A percentile compares a stretch with the other conserved stretches of the same genome.
Conservation (phyloP, 495 filamentous ascomycete species). For the Daldinia childiae region DNA sequence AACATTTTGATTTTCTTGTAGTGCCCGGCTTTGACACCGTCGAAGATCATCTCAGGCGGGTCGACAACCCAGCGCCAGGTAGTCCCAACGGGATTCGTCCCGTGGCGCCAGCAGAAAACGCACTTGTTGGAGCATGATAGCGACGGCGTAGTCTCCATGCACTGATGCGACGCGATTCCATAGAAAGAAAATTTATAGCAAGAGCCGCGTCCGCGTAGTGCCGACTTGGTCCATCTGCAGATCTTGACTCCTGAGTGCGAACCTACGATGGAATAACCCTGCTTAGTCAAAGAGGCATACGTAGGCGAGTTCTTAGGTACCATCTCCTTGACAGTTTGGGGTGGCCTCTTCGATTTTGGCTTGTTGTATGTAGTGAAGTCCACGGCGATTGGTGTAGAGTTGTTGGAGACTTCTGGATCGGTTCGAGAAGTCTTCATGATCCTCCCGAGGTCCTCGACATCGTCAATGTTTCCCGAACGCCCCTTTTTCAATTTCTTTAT, state of each 20-base stretch:
- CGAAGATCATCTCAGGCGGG: conserved; percentile 85
- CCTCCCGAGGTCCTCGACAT: conserved; percentile 85
- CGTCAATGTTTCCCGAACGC: conserved; percentile 63
- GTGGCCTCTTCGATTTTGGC: conserved; percentile 57
- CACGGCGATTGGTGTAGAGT: conserved; percentile 69
- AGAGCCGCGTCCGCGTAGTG: conserved; percentile 91
- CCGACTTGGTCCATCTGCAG: conserved; percentile 97
- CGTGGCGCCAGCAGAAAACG: conserved; percentile 98
- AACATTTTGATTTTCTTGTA: conserved; percentile 98
- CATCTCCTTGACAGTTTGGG: conserved; percentile 80
- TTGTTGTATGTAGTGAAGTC: conserved; percentile 81
- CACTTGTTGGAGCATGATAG: conserved; percentile 98
- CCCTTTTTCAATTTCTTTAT: conserved; percentile 49
- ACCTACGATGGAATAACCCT: conserved; percentile 94
- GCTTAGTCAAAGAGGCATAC: conserved; percentile 86
- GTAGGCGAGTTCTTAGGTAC: conserved; percentile 90
- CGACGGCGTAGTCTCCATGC: conserved; percentile 97
- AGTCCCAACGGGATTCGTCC: conserved; percentile 95
- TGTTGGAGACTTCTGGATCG: conserved; percentile 49
- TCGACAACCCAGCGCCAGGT: conserved; percentile 97
- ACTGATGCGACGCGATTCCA: conserved; percentile 92
- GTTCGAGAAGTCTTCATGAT: conserved; percentile 62
- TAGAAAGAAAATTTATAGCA: conserved; percentile 99
- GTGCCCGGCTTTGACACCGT: conserved; percentile 88
- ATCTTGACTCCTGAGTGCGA: conserved; percentile 97